Percentiles rank a stretch among this genome's conserved stretches.
These are phyloP conservation scores for Sclerotinia minor DNA, from an alignment of 2,329 filamentous ascomycete genomes.

Conservation along the genomic window DNA sequence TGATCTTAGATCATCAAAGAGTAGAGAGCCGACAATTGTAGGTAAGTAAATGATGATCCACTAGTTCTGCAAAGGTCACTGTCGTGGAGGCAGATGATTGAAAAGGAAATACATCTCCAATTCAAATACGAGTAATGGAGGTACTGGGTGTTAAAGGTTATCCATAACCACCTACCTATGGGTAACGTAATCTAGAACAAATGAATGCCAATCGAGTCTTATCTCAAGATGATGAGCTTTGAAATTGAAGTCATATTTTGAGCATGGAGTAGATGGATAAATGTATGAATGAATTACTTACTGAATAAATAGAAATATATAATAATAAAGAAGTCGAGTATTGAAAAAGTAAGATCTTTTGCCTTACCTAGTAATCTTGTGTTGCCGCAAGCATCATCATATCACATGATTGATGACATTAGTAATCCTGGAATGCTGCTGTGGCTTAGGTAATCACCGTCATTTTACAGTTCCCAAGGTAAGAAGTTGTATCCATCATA, in stretches of 20 bases:
- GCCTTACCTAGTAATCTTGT: too few species aligned
- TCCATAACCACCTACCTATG: too few species aligned
- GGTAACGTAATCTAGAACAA: too few species aligned
- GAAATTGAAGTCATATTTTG: too few species aligned
- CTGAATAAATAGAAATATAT: neutral
- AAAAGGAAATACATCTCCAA: neutral
- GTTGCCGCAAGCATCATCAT: constrained; percentile 11
- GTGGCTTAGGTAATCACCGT: constrained; percentile 20
- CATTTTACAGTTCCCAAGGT: neutral
- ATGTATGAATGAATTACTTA: too few species aligned
- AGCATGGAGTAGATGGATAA: too few species aligned
- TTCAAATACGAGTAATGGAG: neutral
- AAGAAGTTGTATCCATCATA: neutral
- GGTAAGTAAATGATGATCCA: neutral
- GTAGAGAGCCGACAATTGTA: neutral
- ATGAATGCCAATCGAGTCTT: too few species aligned
- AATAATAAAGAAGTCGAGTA: neutral
- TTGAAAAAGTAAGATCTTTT: too few species aligned
- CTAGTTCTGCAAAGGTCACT: neutral
- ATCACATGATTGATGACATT: neutral
- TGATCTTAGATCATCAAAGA: too few species aligned
- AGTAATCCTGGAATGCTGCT: too few species aligned
- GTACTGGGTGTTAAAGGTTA: too few species aligned
- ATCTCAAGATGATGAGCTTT: too few species aligned
- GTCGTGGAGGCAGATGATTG: neutral